Evolutionary conservation across 2,329 filamentous ascomycete species (phyloP).

Genomic region (Penicillium aurantiogriseum): DNA sequence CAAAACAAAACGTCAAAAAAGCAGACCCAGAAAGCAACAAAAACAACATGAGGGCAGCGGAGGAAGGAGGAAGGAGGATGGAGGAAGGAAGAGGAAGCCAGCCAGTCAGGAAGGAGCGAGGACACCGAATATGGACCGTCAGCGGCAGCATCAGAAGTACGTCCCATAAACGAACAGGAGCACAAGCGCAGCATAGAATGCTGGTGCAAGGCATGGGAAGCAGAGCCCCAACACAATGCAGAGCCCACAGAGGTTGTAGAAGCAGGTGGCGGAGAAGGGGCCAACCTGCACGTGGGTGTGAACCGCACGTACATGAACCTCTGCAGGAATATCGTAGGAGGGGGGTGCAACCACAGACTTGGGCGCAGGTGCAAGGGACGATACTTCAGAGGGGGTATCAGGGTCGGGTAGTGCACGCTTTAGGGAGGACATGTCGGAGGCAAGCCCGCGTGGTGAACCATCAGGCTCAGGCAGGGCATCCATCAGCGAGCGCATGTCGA

Average conservation of each 20-base stretch:
- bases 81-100: not conserved
- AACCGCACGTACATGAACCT: not conserved
- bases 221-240: not conserved
- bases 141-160: not conserved
- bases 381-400: not conserved
- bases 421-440: not conserved
- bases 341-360: not conserved
- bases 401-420: not conserved
- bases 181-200: not conserved
- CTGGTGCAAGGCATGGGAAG: not conserved
- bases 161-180: not conserved
- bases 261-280: not conserved
- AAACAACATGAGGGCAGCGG: not conserved
- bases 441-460: not conserved
- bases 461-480: not conserved
- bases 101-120: not conserved
- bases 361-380: not conserved
- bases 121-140: not conserved
- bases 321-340: not conserved
- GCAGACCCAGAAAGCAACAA: not conserved
- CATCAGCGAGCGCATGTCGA: not conserved
- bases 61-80: too few species aligned
- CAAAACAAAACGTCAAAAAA: not conserved
- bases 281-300: not conserved
- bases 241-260: not conserved